Base-by-base conservation (phyloP, 1,284 basidiomycete species). In the Papiliotrema nemorosa region DNA sequence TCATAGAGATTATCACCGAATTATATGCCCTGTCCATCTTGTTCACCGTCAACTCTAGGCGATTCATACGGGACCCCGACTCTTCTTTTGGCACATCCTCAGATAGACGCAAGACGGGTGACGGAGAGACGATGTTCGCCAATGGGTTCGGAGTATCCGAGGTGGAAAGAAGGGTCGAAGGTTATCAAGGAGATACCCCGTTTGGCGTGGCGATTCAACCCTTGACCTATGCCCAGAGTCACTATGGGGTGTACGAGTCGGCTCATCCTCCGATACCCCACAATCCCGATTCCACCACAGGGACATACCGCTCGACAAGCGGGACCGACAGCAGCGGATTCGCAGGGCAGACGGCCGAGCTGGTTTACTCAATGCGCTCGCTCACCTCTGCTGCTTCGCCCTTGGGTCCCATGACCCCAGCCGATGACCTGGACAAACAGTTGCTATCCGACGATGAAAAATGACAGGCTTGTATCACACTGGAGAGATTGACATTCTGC, bases 11-110 rank as follows among this genome's bases (percentile, higher is more conserved):
- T 26, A 53, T 67, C 25, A 67, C 64, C 1, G 67, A 69, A 36
- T 48, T 69, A 13, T 69, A 69, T 36, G 63, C 63, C 12, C 51
- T 69, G 3, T 62, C 59, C 20, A 55, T 67, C 14, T 48, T 69
- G 3, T 69, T 69, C 47, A 69, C 67, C 3, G 64, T 69, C 52
- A 69, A 67, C 40, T 57, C 65, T 1, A 45, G 62, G 14, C 29
- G 31, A 5, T 25, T n/a, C 18, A 5, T 46, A 27, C n/a, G 34
- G 20, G 44, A 22, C 10, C 13, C 14, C 22, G 21, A 20, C 25
- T 25, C 9, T 9, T 13, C 33, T 20, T 29, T 5, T 6, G 44
- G 21, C 22, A 5, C 22, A 5, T 24, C 34, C 5, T 7, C 44
- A 3, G 16, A 6, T 5, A 24, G 5, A 10, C 10, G 5, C 29